Base-by-base conservation (phyloP, 2,329 filamentous ascomycete species). In the Ustulina deusta region DNA sequence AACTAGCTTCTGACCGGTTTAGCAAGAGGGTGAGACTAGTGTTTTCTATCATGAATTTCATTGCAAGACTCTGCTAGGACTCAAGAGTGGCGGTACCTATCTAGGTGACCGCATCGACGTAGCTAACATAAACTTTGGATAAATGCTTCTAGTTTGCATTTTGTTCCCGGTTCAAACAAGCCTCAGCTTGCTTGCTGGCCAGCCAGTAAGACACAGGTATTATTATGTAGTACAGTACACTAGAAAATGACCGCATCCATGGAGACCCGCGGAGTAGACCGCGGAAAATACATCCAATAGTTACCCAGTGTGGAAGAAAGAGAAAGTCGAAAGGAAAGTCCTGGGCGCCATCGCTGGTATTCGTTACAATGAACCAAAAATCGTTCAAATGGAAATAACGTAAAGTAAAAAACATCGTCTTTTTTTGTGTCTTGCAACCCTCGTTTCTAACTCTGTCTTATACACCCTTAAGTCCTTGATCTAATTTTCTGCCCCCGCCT, bases 371-470 rank as follows among this genome's bases (percentile, higher is more conserved):
- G 17, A 27, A 32, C 32, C 25, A 40, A 49, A 2, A 22, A 20
- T 4, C 2, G 22, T 46, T 22, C 3, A n/a, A 51, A 25, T n/a
- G n/a, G 38, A 51, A 36, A 20, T 13, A 34, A 34, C 27, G 17
- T 34, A 34, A 7, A 32, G 7, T 32, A 29, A 13, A 10, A 15
- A 52, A 11, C 27, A 10, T 34, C 49, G 6, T 52, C 11, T 40
- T 49, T n/a, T 9, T 32, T 34, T 46, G 36, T 56, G 65, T 63
- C 56, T 66, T 10, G 48, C 27, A 66, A 63, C 51, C 27, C 29
- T 9, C 32, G 7, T 22, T 20, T 20, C 6, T 25, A 25, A 49
- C 48, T 25, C 36, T 34, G 10, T 58, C 22, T n/a, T 29, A 46
- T 42, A 32, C 36, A 36, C 48, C 59, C 11, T 4, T 7, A n/a